Evolutionary conservation across 768 basidiomycete genomes (phyloP), one percentile per base, ranked within the genome.

Genomic region (Russula earlei): DNA sequence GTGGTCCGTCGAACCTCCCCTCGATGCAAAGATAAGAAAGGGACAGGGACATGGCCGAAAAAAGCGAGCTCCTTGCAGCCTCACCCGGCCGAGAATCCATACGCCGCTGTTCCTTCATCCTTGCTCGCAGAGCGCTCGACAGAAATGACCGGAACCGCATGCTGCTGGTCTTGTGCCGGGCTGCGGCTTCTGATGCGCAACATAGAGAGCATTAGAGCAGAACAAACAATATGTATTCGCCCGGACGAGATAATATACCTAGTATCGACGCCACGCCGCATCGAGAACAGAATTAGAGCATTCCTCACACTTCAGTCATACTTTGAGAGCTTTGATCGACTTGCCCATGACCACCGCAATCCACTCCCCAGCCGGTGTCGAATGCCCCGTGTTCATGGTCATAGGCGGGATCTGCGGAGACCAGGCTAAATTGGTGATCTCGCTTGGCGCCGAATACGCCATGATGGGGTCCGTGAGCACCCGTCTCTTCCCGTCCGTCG

Each of bases 371-470:
- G 84, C 77, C 24, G 77, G 78, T 1, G 84, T 87, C 54, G 83
- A 78, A 63, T 85, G 81, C 17, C 87, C 87, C 0, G 79, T 82
- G 60, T 81, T 81, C 78, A 87, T 83, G 46, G 80, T 77, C 78
- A 87, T 79, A 9, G 84, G 84, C 61, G 81, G 79, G 59, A 92
- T 87, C 58, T 80, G 78, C 20, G 89, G 88, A n/a, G 87, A 90
- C 91, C 91, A 94, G 11, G 87, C 87, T 14, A 93, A 70, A 63
- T 85, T 89, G 19, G 86, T 87, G 63, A 94, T 80, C 72, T 92
- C 91, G 54, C 74, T 74, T 50, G 76, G 75, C 3, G 86, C 84
- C 19, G 86, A 84, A 65, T 91, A 94, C 20, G 88, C 89, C 79
- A 93, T 87, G 33, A 85, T 73, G 15, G 91, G 91, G 51, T 90